phyloP scores from a whole-genome alignment of 768 basidiomycete species.

The Psilocybe cyanescens region DNA sequence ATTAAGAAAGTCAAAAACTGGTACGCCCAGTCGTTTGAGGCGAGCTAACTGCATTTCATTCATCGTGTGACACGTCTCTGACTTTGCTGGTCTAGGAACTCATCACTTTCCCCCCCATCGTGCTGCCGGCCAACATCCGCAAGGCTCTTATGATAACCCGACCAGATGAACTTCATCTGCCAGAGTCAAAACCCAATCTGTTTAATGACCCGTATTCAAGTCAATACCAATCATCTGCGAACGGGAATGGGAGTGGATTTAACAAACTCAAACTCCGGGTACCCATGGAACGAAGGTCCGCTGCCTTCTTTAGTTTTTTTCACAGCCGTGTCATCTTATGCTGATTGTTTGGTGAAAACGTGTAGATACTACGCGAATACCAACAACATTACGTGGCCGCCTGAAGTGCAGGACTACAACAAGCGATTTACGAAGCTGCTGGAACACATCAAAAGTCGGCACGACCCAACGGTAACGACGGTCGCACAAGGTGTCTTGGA shows the following conservation, averaged over 20 bases:
- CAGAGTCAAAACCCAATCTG: slow-evolving; percentile 82
- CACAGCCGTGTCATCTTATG: slow-evolving; percentile 3
- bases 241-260: slow-evolving; percentile 45
- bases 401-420: slow-evolving; percentile 94
- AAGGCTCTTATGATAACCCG: slow-evolving; percentile 61
- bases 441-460: slow-evolving; percentile 88
- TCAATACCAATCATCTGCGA: slow-evolving; percentile 22
- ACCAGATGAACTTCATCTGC: slow-evolving; percentile 54
- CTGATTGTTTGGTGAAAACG: not conserved
- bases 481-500: slow-evolving; percentile 96
- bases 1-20: slow-evolving; percentile 96
- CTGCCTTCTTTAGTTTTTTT: slow-evolving; percentile 1
- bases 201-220: slow-evolving; percentile 54
- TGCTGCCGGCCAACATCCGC: slow-evolving; percentile 67
- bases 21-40: slow-evolving; percentile 99
- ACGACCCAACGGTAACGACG: slow-evolving; percentile 97
- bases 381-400: slow-evolving; percentile 76
- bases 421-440: slow-evolving; percentile 85
- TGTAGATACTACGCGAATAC: slow-evolving; percentile 87
- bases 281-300: slow-evolving; percentile 83
- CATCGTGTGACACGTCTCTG: not conserved
- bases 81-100: slow-evolving; percentile 65
- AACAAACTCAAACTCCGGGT: slow-evolving; percentile 73
- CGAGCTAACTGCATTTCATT: slow-evolving; percentile 37
- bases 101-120: slow-evolving; percentile 81